phyloP scores from a whole-genome alignment of 306 rosid genomes.

The Cucumis hystrix region DNA sequence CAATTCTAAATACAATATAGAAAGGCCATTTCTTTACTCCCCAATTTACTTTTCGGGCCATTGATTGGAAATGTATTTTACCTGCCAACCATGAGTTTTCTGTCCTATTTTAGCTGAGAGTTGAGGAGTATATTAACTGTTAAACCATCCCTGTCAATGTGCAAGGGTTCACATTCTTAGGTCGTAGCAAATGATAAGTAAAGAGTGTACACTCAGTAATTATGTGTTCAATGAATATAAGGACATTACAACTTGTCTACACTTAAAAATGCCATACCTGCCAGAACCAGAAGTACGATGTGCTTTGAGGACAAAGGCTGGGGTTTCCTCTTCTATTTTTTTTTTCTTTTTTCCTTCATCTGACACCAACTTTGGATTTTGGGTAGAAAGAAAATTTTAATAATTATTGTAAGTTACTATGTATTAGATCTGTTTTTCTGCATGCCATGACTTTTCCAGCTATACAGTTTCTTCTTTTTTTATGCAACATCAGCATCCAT shows the following conservation, averaged over 20 bases:
- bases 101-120: neutral
- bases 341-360: no score
- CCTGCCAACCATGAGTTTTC: neutral
- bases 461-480: conserved; percentile 1
- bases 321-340: no score
- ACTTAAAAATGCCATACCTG: no score
- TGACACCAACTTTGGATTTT: no score
- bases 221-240: neutral
- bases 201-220: neutral
- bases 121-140: neutral
- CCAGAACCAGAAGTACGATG: no score
- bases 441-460: neutral
- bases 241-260: neutral
- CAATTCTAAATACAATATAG: neutral
- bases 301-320: no score
- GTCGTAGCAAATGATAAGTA: neutral
- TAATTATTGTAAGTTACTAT: no score
- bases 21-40: neutral
- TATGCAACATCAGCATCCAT: conserved; percentile 3
- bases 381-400: no score
- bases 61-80: neutral
- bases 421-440: neutral
- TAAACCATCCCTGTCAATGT: neutral
- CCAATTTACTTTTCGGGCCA: neutral
- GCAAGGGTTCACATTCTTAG: neutral